Percentiles rank a stretch among this genome's conserved stretches.
phyloP scores from a whole-genome alignment of 2,329 filamentous ascomycete genomes.

The Colletotrichum sp. region DNA sequence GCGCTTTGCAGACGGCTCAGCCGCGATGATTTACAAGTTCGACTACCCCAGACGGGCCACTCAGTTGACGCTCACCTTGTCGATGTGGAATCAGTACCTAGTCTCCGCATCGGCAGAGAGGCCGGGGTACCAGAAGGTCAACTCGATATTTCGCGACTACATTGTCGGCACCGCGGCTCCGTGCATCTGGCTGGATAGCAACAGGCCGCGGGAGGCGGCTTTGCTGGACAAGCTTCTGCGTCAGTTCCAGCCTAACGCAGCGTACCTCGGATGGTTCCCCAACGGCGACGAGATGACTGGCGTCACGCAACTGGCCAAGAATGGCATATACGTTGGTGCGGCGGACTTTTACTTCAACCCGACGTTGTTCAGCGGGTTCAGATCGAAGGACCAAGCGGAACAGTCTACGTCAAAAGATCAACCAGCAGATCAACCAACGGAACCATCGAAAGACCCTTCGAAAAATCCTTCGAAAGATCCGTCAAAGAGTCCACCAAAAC shows the following conservation, averaged over 20 bases:
- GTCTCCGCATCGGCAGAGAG: neutral
- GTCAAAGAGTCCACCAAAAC: neutral
- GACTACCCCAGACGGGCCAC: neutral
- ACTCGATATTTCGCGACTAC: conserved; percentile 4
- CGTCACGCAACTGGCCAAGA: neutral
- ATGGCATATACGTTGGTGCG: neutral
- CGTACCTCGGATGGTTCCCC: conserved; percentile 1
- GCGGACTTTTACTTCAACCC: conserved; percentile 8
- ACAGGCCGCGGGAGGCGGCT: neutral
- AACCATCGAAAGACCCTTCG: neutral
- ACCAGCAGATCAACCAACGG: neutral
- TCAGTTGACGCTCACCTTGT: neutral
- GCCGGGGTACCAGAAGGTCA: neutral
- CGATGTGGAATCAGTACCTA: conserved; percentile 2
- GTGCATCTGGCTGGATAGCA: conserved; percentile 1
- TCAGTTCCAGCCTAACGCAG: neutral
- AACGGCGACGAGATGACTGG: conserved; percentile 4
- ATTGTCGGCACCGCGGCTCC: neutral
- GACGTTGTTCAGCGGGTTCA: neutral
- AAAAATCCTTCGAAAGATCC: neutral
- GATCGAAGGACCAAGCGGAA: neutral
- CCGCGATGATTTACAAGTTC: neutral
- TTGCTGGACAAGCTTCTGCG: neutral
- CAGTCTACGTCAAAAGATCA: neutral
- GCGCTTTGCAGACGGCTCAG: neutral